A percentile compares a stretch with the other conserved stretches of the same genome.
Evolutionary conservation across 768 basidiomycete species (phyloP).

Genomic region (Fistulinella prunicolor): DNA sequence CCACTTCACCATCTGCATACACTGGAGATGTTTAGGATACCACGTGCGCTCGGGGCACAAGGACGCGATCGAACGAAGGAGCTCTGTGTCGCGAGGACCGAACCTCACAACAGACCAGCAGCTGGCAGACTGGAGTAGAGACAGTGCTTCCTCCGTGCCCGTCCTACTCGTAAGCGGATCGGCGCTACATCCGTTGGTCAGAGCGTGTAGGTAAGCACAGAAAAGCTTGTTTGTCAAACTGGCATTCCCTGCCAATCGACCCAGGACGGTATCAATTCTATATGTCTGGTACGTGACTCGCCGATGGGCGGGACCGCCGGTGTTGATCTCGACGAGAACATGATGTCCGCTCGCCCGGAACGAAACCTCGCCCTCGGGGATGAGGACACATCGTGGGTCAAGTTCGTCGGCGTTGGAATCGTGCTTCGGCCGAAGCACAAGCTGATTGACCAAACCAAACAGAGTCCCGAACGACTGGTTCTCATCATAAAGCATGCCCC

Average conservation of each 20-base stretch:
- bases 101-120: constrained; percentile 39
- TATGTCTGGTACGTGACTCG: neutral
- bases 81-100: constrained; percentile 18
- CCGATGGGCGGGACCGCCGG: neutral
- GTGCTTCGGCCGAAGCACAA: constrained; percentile 33
- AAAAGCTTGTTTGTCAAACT: constrained; percentile 32
- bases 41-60: constrained; percentile 35
- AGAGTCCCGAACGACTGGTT: constrained; percentile 40
- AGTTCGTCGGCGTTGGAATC: neutral
- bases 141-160: constrained; percentile 3
- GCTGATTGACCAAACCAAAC: constrained; percentile 38
- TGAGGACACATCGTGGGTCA: neutral
- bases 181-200: constrained; percentile 36
- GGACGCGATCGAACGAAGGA: constrained; percentile 32
- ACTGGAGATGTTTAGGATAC: constrained; percentile 35
- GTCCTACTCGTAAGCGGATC: constrained; percentile 39
- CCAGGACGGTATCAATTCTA: neutral
- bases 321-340: neutral
- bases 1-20: constrained; percentile 41
- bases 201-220: constrained; percentile 44
- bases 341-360: neutral
- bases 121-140: constrained; percentile 36
- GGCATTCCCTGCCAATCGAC: neutral
- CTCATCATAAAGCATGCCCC: constrained; percentile 37
- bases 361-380: neutral